Evolutionary conservation across 2,329 filamentous ascomycete species (phyloP), one percentile per base, ranked within the genome.

Genomic region (Dactylellina cionopaga): DNA sequence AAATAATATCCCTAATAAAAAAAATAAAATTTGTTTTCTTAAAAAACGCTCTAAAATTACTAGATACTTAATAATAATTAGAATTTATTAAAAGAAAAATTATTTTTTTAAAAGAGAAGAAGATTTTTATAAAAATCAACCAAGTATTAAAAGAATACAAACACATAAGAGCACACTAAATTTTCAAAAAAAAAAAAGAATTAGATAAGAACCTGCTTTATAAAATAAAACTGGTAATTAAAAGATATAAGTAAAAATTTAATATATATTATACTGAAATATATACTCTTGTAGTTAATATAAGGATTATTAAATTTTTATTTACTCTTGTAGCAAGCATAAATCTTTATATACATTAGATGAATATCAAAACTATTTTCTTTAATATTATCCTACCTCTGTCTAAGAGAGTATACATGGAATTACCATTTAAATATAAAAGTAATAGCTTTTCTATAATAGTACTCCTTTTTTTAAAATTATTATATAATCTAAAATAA

Each of bases 401-500:
- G 19, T 19, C 17, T 9, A 19, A 52, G 9, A 52, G 22, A 11
- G 5, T 54, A 31, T 54, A 31, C 13, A 54, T 54, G 13, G n/a
- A 37, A 24, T 10, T 54, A 24, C n/a, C n/a, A 11, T 2, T 17
- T 11, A n/a, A 25, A 35, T 54, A 54, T 54, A 31, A 31, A 33
- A 17, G 9, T 51, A 35, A 33, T 1, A 51, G 13, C n/a, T n/a
- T n/a, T n/a, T n/a, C n/a, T 37, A 37, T 54, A 37, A 54, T 1
- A 54, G 10, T 13, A 17, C 13, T 54, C 2, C 5, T 37, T 10
- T 25, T 54, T 11, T 22, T 37, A 24, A 54, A 54, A 25, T 54
- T 54, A 39, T 54, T 54, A 37, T 54, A 54, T 54, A 39, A 39
- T 13, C 29, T 27, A 3, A 49, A 49, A n/a, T 49, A 49, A 49